Evolutionary conservation across 192 early-diverging fungal genomes (phyloP), one percentile per base, ranked within the genome.

Genomic region (Coemansia guatemalensis): DNA sequence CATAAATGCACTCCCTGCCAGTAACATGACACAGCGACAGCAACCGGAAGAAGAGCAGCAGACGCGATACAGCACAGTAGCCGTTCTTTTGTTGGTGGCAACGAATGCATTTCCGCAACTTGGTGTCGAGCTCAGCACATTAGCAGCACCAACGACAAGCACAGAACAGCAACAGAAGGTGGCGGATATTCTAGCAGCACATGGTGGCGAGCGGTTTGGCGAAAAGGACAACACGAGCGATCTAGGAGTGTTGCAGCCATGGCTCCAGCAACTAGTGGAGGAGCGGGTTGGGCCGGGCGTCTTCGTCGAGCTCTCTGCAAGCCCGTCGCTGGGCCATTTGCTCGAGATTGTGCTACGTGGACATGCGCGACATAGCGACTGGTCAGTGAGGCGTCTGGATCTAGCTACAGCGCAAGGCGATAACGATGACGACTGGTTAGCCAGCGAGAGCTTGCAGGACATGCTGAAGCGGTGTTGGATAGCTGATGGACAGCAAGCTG

Each of bases 121-220:
- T 8, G 55, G 64, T 8, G 33, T 24, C 1, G 24, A 33, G 49
- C 41, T 78, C 6, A 25, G 48, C 14, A 9, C 25, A 24, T 53
- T 53, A 14, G 58, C 51, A 22, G 49, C 20, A 24, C 9, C 41
- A 0, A 6, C 26, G 17, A 14, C 39, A 30, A 17, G 9, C 5
- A 6, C 35, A 3, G 50, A 39, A 5, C 21, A 23, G 39, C 9
- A 56, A 24, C 53, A 57, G 21, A 54, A 53, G 11, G 35, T 66
- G 18, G 33, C 49, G 1, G 57, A 56, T 9, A 65, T 73, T 20
- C 49, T 79, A 2, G 53, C 39, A 23, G n/a, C 11, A 18, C 76
- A 73, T 20, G 67, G 71, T 0, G 71, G 76, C 56, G 71, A 73
- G n/a, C 35, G 67, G 58, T 79, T 79, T 60, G 76, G 76, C 58